Evolutionary conservation across 2,329 filamentous ascomycete species (phyloP), one percentile per base, ranked within the genome.

Genomic region (Phyllosticta capitalensis): DNA sequence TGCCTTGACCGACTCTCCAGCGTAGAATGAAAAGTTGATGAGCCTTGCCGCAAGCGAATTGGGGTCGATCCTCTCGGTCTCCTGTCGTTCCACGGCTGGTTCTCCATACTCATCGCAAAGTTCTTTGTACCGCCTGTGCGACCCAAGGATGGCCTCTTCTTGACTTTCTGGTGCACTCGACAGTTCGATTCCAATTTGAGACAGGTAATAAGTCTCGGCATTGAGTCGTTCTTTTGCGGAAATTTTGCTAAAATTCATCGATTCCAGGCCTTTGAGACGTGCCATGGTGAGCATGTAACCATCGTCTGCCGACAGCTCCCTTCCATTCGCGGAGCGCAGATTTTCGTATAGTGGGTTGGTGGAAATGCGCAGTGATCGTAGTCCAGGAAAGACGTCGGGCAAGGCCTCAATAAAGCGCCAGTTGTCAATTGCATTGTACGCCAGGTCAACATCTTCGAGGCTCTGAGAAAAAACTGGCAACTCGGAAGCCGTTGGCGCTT

Each of bases 171-270:
- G 76, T 0, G 83, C 81, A 3, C 79, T 75, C 1, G 84, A 81
- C 48, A 96, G 77, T 69, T 94, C 89, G 63, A 85, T 85, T 10
- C 83, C 88, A 61, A 96, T 94, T 58, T 88, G 83, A 0, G 87
- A 89, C 10, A 97, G 83, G 71, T 99, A 99, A 71, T 95, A 99
- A 67, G 92, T 86, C 66, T 97, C 94, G 4, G 91, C 91, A 67
- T 97, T 94, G 58, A 84, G 80, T 19, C 92, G 84, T 70, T 97
- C 92, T 50, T 86, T 83, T 1, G 78, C 66, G 0, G 85, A 85
- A 65, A 97, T 85, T 17, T 65, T 72, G 61, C 73, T 85, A 70
- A 89, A 90, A 69, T 94, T 94, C 28, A 96, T 80, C 0, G 78
- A 79, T 57, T 80, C 81, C 9, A 97, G 80, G 1, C 76, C 75